phyloP scores from a whole-genome alignment of 805 yeast species.

The Candida awuae region DNA sequence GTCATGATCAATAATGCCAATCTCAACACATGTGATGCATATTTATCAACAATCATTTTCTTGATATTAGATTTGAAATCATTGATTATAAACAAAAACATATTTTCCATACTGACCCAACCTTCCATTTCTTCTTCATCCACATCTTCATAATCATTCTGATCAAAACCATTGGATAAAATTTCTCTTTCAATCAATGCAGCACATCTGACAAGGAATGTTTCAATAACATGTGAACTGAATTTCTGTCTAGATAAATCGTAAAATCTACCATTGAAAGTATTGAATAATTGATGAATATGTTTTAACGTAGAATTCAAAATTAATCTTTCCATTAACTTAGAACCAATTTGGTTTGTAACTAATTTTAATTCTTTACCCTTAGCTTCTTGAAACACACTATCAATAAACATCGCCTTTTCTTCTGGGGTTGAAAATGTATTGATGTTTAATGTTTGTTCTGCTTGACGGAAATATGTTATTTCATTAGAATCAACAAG shows the following conservation, averaged over 20 bases:
- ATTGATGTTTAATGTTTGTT: conserved; percentile 71
- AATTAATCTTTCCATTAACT: conserved; percentile 81
- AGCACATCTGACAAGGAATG: conserved; percentile 69
- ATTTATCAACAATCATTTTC: conserved; percentile 62
- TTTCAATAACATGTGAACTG: conserved; percentile 89
- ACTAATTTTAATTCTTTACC: conserved; percentile 90
- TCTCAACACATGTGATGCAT: conserved; percentile 84
- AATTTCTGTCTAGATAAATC: conserved; percentile 79
- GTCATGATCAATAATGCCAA: conserved; percentile 61
- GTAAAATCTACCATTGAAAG: conserved; percentile 68
- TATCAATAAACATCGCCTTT: conserved; percentile 57
- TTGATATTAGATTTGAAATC: conserved; percentile 56
- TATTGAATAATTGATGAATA: conserved; percentile 53
- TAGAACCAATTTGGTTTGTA: conserved; percentile 92
- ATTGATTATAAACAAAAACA: conserved; percentile 55
- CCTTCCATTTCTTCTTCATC: conserved; percentile 30
- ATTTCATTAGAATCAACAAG: conserved; percentile 75
- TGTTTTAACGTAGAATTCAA: conserved; percentile 56
- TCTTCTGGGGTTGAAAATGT: conserved; percentile 73
- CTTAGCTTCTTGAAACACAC: conserved; percentile 75
- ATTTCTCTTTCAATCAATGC: conserved; percentile 69
- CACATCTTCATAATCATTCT: conserved; percentile 29
- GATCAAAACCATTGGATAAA: conserved; percentile 35
- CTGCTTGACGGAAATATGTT: conserved; percentile 91
- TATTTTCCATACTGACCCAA: conserved; percentile 51